A percentile compares a stretch with the other conserved stretches of the same genome.
Conservation (phyloP, 108 stramenopile species). For the Phaeodactylum tricornutum region DNA sequence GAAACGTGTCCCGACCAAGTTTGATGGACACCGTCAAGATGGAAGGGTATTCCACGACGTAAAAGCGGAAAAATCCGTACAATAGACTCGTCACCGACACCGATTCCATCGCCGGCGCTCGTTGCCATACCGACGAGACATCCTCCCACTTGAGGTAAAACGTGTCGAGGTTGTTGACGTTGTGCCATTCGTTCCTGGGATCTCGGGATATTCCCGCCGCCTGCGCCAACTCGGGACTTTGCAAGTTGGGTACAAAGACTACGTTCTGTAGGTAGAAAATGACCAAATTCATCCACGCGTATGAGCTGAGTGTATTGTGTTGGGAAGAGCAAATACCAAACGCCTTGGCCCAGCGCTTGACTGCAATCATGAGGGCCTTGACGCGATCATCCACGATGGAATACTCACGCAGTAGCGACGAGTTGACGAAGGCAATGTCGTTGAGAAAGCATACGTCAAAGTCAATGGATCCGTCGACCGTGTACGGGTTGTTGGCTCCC, state of each 20-base stretch:
- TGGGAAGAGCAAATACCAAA: constrained; percentile 45
- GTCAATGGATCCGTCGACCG: constrained; percentile 36
- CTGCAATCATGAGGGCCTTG: constrained; percentile 46
- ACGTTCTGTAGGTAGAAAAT: constrained; percentile 73
- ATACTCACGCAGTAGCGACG: constrained; percentile 62
- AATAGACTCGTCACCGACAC: constrained; percentile 33
- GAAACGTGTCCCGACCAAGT: constrained; percentile 14
- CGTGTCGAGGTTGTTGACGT: constrained; percentile 53
- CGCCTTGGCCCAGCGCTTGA: constrained; percentile 68
- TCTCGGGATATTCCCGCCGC: constrained; percentile 28
- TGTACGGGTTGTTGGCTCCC: constrained; percentile 49
- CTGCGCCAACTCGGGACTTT: constrained; percentile 37
- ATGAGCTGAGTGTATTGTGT: constrained; percentile 52
- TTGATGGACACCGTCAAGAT: constrained; percentile 46
- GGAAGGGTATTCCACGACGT: constrained; percentile 36
- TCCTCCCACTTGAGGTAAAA: constrained; percentile 32
- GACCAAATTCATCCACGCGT: constrained; percentile 73
- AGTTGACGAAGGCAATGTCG: constrained; percentile 78
- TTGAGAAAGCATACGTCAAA: constrained; percentile 84
- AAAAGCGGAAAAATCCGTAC: constrained; percentile 75
- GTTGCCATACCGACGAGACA: constrained; percentile 31
- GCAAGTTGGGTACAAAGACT: constrained; percentile 60
- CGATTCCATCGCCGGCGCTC: constrained; percentile 10
- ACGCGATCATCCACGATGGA: constrained; percentile 54
- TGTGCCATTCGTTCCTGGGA: constrained; percentile 45